Evolutionary conservation across 495 filamentous ascomycete species (phyloP).

Genomic region (Talaromyces liani): DNA sequence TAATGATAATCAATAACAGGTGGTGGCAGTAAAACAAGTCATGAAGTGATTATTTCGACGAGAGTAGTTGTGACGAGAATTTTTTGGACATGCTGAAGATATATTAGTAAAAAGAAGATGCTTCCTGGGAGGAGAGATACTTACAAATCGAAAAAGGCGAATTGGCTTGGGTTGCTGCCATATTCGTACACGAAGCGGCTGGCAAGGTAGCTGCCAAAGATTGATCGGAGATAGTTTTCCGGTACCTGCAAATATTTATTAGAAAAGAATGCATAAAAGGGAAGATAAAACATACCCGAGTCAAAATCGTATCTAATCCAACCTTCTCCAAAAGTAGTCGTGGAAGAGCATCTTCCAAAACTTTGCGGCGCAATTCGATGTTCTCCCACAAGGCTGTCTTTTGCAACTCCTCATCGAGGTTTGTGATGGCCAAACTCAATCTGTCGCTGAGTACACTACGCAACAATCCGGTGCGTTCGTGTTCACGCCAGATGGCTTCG

Average conservation of each 20-base stretch:
- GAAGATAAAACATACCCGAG: conserved; percentile 43
- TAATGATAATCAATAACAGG: neutral
- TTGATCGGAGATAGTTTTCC: conserved; percentile 83
- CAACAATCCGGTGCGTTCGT: conserved; percentile 69
- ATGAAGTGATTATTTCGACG: conserved; percentile 3
- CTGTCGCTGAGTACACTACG: conserved; percentile 83
- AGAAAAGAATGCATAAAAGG: neutral
- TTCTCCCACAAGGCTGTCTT: conserved; percentile 88
- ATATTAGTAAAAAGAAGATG: conserved; percentile 13
- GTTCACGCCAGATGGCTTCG: conserved; percentile 94
- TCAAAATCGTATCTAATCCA: conserved; percentile 78
- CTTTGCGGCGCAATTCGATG: conserved; percentile 62
- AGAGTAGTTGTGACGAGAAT: conserved; percentile 19
- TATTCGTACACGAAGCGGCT: conserved; percentile 93
- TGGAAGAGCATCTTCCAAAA: conserved; percentile 81
- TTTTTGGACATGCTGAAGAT: conserved; percentile 47
- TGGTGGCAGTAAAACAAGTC: neutral
- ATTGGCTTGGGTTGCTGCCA: conserved; percentile 87
- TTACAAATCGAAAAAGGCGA: conserved; percentile 98
- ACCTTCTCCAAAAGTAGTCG: conserved; percentile 79
- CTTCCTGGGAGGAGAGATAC: conserved; percentile 21
- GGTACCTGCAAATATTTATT: conserved; percentile 56
- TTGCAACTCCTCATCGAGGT: conserved; percentile 91
- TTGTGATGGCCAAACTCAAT: conserved; percentile 84
- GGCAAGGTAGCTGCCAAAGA: conserved; percentile 93